Conservation (phyloP, 2,329 filamentous ascomycete genomes). For the Knoxdaviesia capensis region DNA sequence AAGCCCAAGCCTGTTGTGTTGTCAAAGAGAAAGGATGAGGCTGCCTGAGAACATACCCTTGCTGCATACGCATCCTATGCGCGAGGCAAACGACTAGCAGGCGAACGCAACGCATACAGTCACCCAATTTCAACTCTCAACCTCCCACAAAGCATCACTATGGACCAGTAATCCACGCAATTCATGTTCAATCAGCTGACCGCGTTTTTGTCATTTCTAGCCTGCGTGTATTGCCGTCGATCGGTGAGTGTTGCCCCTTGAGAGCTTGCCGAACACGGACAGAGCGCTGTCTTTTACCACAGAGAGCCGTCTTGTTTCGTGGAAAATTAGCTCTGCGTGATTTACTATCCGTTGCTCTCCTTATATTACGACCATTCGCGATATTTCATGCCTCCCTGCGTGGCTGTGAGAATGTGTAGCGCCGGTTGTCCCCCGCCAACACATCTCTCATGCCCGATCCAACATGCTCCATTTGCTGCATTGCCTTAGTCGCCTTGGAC, state of each 20-base stretch:
- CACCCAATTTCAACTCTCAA: not conserved
- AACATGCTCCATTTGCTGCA: slow-evolving; percentile 5
- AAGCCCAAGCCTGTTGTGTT: not conserved
- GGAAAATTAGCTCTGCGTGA: too few relatives aligned
- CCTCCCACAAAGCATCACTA: not conserved
- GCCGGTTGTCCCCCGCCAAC: not conserved
- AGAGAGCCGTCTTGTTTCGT: too few relatives aligned
- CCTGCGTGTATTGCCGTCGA: slow-evolving; percentile 75
- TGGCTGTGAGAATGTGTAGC: not conserved
- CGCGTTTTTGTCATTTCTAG: slow-evolving; percentile 24
- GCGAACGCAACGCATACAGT: not conserved
- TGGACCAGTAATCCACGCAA: not conserved
- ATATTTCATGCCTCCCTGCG: slow-evolving; percentile 5
- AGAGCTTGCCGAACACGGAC: slow-evolving; percentile 7
- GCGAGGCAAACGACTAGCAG: not conserved
- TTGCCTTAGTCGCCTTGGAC: slow-evolving; percentile 1
- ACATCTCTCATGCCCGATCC: not conserved
- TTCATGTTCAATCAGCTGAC: not conserved
- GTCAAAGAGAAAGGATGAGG: not conserved
- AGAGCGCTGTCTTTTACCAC: too few relatives aligned
- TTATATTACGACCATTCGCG: not conserved
- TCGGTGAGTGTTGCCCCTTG: slow-evolving; percentile 46
- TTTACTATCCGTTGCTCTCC: too few relatives aligned
- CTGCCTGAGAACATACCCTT: not conserved
- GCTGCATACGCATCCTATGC: not conserved